Evolutionary conservation across 2,329 filamentous ascomycete species (phyloP).

Genomic region (Claviceps cyperi): DNA sequence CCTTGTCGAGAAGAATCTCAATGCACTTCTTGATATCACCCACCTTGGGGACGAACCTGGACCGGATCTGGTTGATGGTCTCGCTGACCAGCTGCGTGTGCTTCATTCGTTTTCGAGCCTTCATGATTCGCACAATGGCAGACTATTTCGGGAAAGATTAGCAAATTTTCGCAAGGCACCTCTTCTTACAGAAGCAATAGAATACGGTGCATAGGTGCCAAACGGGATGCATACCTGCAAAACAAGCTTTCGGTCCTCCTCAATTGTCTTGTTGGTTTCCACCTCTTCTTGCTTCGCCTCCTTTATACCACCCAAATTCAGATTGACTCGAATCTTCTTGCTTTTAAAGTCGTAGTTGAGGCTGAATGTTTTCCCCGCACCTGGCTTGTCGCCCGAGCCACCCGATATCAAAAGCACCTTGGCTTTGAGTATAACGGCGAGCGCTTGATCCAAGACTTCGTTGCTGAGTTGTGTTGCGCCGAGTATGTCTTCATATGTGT

Average conservation of each 20-base stretch:
- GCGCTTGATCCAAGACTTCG: slow-evolving; percentile 74
- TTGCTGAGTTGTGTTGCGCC: slow-evolving; percentile 64
- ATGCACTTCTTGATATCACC: slow-evolving; percentile 99
- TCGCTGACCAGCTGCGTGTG: slow-evolving; percentile 63
- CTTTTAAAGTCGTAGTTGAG: slow-evolving; percentile 94
- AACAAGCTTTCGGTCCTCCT: slow-evolving; percentile 91
- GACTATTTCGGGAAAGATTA: slow-evolving; percentile 42
- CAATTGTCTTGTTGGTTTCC: slow-evolving; percentile 98
- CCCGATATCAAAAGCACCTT: slow-evolving; percentile 68
- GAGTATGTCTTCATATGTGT: slow-evolving; percentile 78
- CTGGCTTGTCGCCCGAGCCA: slow-evolving; percentile 55
- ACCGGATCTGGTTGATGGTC: slow-evolving; percentile 88
- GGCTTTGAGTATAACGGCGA: slow-evolving; percentile 81
- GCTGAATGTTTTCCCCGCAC: slow-evolving; percentile 62
- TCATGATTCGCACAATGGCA: slow-evolving; percentile 96
- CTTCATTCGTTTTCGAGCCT: slow-evolving; percentile 67
- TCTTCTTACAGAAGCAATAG: no score
- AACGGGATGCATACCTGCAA: slow-evolving; percentile 59
- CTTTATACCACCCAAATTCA: slow-evolving; percentile 88
- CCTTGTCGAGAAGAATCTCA: slow-evolving; percentile 95
- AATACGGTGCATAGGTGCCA: no score
- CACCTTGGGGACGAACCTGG: slow-evolving; percentile 84
- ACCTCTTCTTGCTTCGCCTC: slow-evolving; percentile 94
- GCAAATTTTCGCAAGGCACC: neutral
- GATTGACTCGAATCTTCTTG: slow-evolving; percentile 95